Evolutionary conservation across 148 eudicot species (phyloP).

Genomic region (Dysphania ambrosioides): DNA sequence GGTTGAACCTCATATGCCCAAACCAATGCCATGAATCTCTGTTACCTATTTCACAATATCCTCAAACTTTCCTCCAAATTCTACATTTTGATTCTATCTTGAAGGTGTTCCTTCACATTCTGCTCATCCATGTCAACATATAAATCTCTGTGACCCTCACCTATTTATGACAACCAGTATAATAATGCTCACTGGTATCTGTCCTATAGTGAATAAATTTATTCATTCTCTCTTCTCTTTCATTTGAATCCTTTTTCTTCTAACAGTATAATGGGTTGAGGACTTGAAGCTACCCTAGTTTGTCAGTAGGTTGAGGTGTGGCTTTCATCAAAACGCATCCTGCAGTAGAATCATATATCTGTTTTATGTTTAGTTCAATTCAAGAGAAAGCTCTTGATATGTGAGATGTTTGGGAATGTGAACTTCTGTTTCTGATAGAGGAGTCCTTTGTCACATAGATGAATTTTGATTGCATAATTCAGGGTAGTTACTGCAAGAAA

Average conservation of each 20-base stretch:
- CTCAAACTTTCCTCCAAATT: no score
- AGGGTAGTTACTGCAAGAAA: not conserved
- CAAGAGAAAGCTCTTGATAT: not conserved
- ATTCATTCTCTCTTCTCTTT: not conserved
- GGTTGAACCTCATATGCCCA: no score
- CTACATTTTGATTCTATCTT: no score
- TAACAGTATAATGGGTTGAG: not conserved
- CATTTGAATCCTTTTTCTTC: not conserved
- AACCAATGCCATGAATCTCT: no score
- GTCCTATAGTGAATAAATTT: not conserved
- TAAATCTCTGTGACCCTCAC: no score
- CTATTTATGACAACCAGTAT: no score
- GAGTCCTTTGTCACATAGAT: not conserved
- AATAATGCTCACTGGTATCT: not conserved
- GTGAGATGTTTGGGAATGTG: not conserved
- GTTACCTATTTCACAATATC: no score
- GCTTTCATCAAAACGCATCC: not conserved
- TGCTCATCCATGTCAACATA: no score
- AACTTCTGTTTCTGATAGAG: not conserved
- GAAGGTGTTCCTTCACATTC: no score
- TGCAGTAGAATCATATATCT: not conserved
- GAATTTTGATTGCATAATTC: not conserved
- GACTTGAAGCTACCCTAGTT: not conserved
- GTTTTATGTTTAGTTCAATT: not conserved
- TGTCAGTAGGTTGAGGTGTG: not conserved